phyloP scores from a whole-genome alignment of 148 eudicot species.

The Fagopyrum homotropicum region DNA sequence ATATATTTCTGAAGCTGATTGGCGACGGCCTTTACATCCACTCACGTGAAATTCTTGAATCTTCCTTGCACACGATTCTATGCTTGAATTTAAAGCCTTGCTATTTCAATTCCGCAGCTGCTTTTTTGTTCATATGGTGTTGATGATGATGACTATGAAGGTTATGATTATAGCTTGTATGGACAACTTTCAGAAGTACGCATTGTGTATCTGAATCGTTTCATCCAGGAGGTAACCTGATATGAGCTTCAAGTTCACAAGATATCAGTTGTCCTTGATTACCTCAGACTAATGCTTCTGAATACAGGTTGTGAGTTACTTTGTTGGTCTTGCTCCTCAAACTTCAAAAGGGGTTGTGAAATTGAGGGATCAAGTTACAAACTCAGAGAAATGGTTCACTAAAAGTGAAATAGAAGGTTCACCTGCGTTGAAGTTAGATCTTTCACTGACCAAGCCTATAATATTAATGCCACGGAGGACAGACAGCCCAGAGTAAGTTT shows the following conservation, averaged over 20 bases:
- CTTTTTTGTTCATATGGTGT: slow-evolving; percentile 55
- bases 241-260: neutral
- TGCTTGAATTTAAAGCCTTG: neutral
- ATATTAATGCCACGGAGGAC: slow-evolving; percentile 91
- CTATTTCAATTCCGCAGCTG: slow-evolving; percentile 42
- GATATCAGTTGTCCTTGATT: slow-evolving; percentile 1
- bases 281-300: slow-evolving; percentile 15
- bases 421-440: slow-evolving; percentile 83
- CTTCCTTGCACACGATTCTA: neutral
- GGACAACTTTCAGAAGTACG: slow-evolving; percentile 97
- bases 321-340: slow-evolving; percentile 83
- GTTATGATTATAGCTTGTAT: slow-evolving; percentile 75
- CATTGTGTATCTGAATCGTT: slow-evolving; percentile 82
- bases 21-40: too few relatives aligned
- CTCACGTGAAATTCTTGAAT: too few relatives aligned
- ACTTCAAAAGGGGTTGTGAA: slow-evolving; percentile 54
- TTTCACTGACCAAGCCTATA: slow-evolving; percentile 83
- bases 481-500: slow-evolving; percentile 72
- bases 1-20: too few relatives aligned
- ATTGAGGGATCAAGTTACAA: slow-evolving; percentile 69
- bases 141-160: slow-evolving; percentile 86
- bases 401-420: slow-evolving; percentile 90
- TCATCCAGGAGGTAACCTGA: slow-evolving; percentile 75
- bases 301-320: slow-evolving; percentile 66
- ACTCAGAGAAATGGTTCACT: slow-evolving; percentile 83